Conservation (phyloP, 148 eudicot species). For the Camellia lanceoleosa region DNA sequence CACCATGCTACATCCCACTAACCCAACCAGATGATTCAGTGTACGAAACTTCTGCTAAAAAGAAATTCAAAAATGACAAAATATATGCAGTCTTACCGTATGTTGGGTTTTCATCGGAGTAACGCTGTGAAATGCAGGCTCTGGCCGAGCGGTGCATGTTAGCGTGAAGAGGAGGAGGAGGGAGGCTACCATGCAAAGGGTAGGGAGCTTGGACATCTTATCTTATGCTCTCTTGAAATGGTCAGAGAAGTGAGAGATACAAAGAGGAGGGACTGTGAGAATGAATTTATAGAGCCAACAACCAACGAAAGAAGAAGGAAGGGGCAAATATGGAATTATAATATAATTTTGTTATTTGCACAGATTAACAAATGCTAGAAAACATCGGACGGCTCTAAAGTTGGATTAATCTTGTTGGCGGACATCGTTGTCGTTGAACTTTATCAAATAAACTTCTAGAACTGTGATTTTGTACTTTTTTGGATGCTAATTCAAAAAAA, state of each 20-base stretch:
- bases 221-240: background rate
- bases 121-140: constrained; percentile 15
- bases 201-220: constrained; percentile 30
- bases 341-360: background rate
- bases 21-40: too few species aligned
- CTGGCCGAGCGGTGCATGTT: constrained; percentile 29
- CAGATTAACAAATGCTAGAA: background rate
- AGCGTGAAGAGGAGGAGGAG: constrained; percentile 19
- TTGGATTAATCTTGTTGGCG: background rate
- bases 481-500: too few species aligned
- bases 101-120: constrained; percentile 26
- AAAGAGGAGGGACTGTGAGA: background rate
- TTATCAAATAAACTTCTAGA: background rate
- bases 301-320: background rate
- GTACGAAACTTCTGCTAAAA: too few species aligned
- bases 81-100: constrained; percentile 7
- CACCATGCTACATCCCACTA: too few species aligned
- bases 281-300: constrained; percentile 16
- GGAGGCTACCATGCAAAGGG: constrained; percentile 26
- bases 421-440: background rate
- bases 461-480: too few species aligned
- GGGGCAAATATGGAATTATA: background rate
- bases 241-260: background rate
- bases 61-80: too few species aligned
- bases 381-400: background rate